Evolutionary conservation across 1,139 yeast species (phyloP).

Genomic region (Hyphopichia burtonii): DNA sequence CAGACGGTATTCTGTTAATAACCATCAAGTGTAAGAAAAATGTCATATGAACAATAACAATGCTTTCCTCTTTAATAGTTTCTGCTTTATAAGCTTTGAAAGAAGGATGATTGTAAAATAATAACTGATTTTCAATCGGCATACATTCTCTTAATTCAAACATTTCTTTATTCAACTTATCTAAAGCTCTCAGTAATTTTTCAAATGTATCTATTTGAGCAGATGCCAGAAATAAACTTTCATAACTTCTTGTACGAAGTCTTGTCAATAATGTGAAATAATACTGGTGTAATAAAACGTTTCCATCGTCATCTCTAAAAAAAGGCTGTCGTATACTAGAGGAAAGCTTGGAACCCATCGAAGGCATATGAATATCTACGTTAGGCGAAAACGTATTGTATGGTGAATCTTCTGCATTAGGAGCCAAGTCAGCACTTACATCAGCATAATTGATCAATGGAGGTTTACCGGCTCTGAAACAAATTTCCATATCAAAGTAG

Average conservation of each 20-base stretch:
- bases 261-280: conserved; percentile 2
- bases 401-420: background rate
- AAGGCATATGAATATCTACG: background rate
- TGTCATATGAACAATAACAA: conserved; percentile 14
- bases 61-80: conserved; percentile 3
- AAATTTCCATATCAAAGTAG: conserved; percentile 21
- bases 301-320: background rate
- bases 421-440: conserved; percentile 1
- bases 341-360: background rate
- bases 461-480: conserved; percentile 22
- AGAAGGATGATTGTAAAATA: conserved; percentile 4
- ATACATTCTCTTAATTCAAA: conserved; percentile 1
- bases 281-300: background rate
- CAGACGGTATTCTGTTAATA: conserved; percentile 18
- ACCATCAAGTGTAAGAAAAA: conserved; percentile 19
- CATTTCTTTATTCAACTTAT: conserved; percentile 5
- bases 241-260: conserved; percentile 1
- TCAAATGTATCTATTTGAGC: conserved; percentile 2
- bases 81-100: conserved; percentile 1
- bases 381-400: conserved; percentile 1
- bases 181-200: conserved; percentile 1
- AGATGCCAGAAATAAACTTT: conserved; percentile 1
- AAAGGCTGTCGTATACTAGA: background rate
- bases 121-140: conserved; percentile 1
- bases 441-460: conserved; percentile 18